Evolutionary conservation across 1,284 basidiomycete species (phyloP), one percentile per base, ranked within the genome.

Genomic region (Ceratorhiza oryzae-sativae): DNA sequence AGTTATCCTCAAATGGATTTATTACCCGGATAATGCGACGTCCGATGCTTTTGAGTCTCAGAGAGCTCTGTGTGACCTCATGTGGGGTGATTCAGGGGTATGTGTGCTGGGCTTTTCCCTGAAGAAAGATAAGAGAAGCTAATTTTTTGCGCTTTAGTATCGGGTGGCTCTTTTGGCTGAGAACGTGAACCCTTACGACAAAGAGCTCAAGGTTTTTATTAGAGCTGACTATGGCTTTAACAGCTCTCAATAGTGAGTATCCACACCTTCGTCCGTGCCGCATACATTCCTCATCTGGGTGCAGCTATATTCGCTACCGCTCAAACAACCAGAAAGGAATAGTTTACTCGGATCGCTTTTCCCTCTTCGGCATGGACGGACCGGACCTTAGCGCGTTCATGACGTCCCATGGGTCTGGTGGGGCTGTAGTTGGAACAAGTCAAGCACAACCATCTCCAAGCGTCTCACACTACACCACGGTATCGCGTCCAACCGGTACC

Each of bases 41-140:
- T 23, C 30, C 1, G 45, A 67, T 45, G 48, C 49, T 15, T 67
- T 67, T 30, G 36, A 39, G 23, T 41, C 48, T 12, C n/a, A 25
- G 10, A 18, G 39, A 6, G 48, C 36, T 23, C 34, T 36, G 20
- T 53, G 48, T n/a, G 49, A 67, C 30, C 45, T 67, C 36, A 67
- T 67, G 63, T 67, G 63, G 63, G 63, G 63, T n/a, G 49, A 67
- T 15, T n/a, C 30, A 59, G 45, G 34, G 23, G 63, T 67, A 41
- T 41, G 36, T 45, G 27, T 23, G 15, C 23, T 45, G 34, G 36
- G 13, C 36, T 13, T 13, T 15, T 32, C 6, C 30, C n/a, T 5
- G 27, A 55, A 9, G 9, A 15, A 34, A 23, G 27, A 27, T 23
- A 13, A 13, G 23, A 32, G 46, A 51, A 51, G 30, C 27, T 49